These are phyloP conservation scores for Multifurca ochricompacta DNA, from an alignment of 768 basidiomycete species.

Conservation along the genomic window DNA sequence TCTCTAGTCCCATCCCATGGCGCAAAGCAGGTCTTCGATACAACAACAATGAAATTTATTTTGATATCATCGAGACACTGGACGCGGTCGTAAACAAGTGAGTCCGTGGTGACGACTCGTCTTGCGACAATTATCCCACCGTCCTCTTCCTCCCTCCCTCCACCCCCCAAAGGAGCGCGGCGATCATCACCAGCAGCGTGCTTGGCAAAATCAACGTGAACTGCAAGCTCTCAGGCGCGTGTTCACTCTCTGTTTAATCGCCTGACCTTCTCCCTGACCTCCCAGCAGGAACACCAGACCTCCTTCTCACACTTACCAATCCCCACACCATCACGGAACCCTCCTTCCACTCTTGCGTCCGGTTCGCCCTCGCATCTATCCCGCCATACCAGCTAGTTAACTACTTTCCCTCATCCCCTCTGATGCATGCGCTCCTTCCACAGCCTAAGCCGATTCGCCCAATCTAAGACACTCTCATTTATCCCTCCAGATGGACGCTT, in stretches of 20 bases:
- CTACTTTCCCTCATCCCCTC: too few species aligned
- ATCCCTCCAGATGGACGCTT: constrained; percentile 92
- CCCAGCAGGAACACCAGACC: constrained; percentile 74
- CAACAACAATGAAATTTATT: constrained; percentile 86
- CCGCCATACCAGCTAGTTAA: too few species aligned
- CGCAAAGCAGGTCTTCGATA: constrained; percentile 77
- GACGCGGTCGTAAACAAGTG: constrained; percentile 74
- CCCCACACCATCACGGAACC: constrained; percentile 39
- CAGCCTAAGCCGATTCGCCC: constrained; percentile 74
- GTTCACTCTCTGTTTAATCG: neutral
- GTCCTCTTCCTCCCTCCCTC: too few species aligned
- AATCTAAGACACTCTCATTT: constrained; percentile 75
- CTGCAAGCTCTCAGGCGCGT: constrained; percentile 63
- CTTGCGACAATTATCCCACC: neutral
- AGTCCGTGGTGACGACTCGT: constrained; percentile 22
- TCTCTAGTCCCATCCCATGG: constrained; percentile 92
- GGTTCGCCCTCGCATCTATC: constrained; percentile 46
- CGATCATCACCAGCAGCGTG: constrained; percentile 55
- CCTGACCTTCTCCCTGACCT: neutral
- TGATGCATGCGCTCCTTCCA: too few species aligned
- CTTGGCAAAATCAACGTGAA: constrained; percentile 76
- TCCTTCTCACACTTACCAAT: constrained; percentile 63
- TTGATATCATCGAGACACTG: constrained; percentile 82
- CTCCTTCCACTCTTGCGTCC: constrained; percentile 88
- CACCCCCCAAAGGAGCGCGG: constrained; percentile 76